phyloP scores from a whole-genome alignment of 179 eudicot species.

The Drosera spatulata region DNA sequence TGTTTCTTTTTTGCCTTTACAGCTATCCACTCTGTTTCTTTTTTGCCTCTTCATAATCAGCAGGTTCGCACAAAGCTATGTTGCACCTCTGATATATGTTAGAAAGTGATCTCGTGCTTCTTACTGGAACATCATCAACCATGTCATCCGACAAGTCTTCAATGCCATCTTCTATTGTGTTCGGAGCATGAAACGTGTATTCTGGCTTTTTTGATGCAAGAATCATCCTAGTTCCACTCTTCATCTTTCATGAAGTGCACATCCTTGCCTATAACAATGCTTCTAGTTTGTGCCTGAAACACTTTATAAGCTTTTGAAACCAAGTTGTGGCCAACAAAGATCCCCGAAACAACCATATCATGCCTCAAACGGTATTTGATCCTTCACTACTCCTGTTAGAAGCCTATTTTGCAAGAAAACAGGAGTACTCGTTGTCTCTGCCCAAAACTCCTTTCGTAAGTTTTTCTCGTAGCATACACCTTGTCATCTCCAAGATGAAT shows the following conservation, averaged over 20 bases:
- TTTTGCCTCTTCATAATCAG: constrained; percentile 7
- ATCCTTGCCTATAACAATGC: constrained; percentile 2
- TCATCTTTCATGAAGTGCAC: constrained; percentile 5
- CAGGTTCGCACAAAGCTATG: constrained; percentile 7
- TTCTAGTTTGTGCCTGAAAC: constrained; percentile 7
- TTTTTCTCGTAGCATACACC: constrained; percentile 3
- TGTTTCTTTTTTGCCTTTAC: too few species aligned
- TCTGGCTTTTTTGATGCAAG: neutral
- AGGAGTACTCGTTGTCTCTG: constrained; percentile 1
- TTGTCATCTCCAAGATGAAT: neutral
- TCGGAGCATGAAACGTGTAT: too few species aligned
- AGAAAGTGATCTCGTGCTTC: constrained; percentile 9
- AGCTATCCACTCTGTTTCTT: neutral
- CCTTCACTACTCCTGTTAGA: too few species aligned
- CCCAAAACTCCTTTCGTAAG: neutral
- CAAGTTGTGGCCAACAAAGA: constrained; percentile 9
- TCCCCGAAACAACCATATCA: constrained; percentile 4
- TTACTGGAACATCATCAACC: constrained; percentile 1
- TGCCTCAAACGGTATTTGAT: constrained; percentile 11
- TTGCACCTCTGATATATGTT: constrained; percentile 12
- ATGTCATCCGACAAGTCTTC: neutral
- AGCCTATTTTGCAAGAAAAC: too few species aligned
- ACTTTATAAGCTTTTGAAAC: constrained; percentile 6
- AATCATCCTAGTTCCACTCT: constrained; percentile 6
- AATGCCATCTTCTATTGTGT: neutral